Evolutionary conservation across 768 basidiomycete species (phyloP).

Genomic region (Suillus occidentalis): DNA sequence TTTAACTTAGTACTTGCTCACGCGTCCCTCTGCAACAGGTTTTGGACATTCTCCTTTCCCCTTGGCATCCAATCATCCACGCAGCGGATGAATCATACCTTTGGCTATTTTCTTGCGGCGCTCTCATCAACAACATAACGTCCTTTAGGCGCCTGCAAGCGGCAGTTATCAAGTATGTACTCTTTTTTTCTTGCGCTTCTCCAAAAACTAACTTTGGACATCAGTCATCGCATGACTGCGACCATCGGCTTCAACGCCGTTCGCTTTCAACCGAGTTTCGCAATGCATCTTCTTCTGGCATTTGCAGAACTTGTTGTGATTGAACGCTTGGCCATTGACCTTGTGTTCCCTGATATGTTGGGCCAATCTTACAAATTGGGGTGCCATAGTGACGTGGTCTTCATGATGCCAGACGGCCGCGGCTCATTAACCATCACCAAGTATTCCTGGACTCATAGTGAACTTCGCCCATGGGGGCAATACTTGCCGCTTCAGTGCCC

Average conservation of each 20-base stretch:
- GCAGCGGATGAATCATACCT: neutral
- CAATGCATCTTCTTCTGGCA: neutral
- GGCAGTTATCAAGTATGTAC: neutral
- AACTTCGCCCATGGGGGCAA: neutral
- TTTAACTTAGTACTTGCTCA: neutral
- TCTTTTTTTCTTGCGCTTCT: neutral
- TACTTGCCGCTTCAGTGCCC: conserved; percentile 5
- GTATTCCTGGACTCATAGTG: neutral
- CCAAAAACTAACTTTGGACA: neutral
- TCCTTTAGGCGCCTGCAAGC: neutral
- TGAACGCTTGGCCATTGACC: neutral
- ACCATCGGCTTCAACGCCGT: neutral
- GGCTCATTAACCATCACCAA: neutral
- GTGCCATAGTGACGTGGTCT: neutral
- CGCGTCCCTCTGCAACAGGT: neutral
- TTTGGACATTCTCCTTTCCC: neutral
- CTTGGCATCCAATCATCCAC: neutral
- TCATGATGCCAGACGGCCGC: neutral
- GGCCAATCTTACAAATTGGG: neutral
- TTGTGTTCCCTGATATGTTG: neutral
- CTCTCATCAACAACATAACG: neutral
- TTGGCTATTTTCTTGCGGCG: neutral
- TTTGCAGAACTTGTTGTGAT: neutral
- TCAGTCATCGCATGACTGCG: neutral
- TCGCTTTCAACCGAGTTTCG: neutral